A percentile compares a stretch with the other conserved stretches of the same genome.
These are phyloP conservation scores for Trichosporon coremiiforme DNA, from an alignment of 1,284 basidiomycete species.

Conservation along the genomic window DNA sequence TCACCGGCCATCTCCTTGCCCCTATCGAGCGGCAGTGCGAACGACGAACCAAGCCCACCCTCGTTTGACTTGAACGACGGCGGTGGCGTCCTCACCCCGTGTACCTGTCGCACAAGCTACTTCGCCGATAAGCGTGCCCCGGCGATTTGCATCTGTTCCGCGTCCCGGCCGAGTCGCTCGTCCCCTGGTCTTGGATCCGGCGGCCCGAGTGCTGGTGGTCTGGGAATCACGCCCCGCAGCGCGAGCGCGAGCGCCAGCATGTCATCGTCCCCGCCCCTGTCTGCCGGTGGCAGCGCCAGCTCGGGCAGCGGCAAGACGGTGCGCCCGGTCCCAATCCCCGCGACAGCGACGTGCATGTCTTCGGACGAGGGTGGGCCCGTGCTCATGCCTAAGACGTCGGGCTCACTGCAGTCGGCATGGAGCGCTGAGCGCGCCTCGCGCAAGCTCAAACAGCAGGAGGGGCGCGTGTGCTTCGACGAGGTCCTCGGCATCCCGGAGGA, in stretches of 20 bases:
- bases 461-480: conserved; percentile 25
- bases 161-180: neutral
- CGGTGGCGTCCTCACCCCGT: conserved; percentile 1
- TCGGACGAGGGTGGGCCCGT: conserved; percentile 1
- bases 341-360: neutral
- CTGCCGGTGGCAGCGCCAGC: neutral
- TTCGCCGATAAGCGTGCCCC: neutral
- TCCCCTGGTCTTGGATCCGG: neutral
- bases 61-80: conserved; percentile 14
- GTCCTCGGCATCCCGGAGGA: conserved; percentile 16
- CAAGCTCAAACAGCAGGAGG: conserved; percentile 16
- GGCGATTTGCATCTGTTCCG: neutral
- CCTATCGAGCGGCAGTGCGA: neutral
- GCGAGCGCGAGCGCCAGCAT: neutral
- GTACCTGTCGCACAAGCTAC: conserved; percentile 1
- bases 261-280: neutral
- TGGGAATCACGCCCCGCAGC: neutral
- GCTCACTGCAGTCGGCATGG: neutral
- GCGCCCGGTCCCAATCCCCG: neutral
- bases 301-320: neutral
- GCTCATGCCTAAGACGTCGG: conserved; percentile 8
- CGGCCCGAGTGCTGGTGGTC: neutral
- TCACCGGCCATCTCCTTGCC: neutral
- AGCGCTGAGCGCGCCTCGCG: conserved; percentile 22
- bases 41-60: neutral